Conservation (phyloP, 257 asterid genomes). For the Primulina huaijiensis region DNA sequence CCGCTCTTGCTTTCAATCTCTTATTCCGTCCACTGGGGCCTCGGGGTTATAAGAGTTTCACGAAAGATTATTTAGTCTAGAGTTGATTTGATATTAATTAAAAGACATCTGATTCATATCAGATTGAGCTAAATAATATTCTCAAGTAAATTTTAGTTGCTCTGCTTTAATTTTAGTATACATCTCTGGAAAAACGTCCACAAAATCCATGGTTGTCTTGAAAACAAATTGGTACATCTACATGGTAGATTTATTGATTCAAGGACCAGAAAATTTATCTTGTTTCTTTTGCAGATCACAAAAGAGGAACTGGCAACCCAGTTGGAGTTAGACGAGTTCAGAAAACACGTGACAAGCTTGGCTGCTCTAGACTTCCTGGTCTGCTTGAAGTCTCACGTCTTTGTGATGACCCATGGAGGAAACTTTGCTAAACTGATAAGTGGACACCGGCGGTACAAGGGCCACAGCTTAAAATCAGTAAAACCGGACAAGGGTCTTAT, state of each 20-base stretch:
- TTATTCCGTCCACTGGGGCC: slow-evolving; percentile 38
- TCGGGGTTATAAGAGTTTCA: not conserved
- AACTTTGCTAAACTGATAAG: slow-evolving; percentile 91
- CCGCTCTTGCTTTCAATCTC: slow-evolving; percentile 47
- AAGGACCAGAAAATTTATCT: slow-evolving; percentile 5
- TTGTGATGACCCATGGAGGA: slow-evolving; percentile 99
- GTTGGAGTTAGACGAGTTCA: slow-evolving; percentile 72
- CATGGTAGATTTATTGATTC: slow-evolving; percentile 8
- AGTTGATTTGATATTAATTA: slow-evolving; percentile 2
- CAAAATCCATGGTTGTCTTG: not conserved
- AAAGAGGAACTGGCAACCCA: slow-evolving; percentile 89
- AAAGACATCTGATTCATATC: not conserved
- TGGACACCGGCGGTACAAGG: slow-evolving; percentile 83
- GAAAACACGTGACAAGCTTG: slow-evolving; percentile 94
- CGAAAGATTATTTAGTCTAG: not conserved
- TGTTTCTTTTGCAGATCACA: slow-evolving; percentile 58
- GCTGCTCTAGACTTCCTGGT: slow-evolving; percentile 99
- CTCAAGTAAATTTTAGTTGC: slow-evolving; percentile 9
- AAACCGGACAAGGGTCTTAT: slow-evolving; percentile 96
- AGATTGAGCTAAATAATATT: slow-evolving; percentile 9
- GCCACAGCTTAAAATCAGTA: slow-evolving; percentile 84
- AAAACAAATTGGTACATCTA: not conserved
- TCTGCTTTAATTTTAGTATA: too few relatives aligned
- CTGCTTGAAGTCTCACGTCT: slow-evolving; percentile 90
- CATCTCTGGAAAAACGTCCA: not conserved